Conservation (phyloP, 352 stramenopile genomes). For the Phytophthora litchii region DNA sequence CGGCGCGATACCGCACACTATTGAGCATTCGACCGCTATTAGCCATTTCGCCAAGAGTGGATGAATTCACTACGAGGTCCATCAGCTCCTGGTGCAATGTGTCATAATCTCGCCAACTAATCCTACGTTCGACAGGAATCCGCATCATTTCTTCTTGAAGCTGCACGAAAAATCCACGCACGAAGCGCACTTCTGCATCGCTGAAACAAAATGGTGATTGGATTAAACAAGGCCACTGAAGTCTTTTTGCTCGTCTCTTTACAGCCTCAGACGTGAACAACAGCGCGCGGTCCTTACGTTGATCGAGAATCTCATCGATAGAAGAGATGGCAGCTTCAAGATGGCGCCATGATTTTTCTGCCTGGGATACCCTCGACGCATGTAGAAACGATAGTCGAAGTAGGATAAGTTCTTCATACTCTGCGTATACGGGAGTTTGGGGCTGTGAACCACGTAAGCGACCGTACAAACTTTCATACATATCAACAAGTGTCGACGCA, state of each 20-base stretch:
- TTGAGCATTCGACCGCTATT: constrained; percentile 25
- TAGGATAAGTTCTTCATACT: constrained; percentile 62
- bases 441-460: constrained; percentile 45
- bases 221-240: constrained; percentile 38
- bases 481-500: constrained; percentile 37
- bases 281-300: constrained; percentile 18
- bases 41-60: constrained; percentile 11
- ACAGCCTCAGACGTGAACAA: neutral
- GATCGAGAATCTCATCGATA: constrained; percentile 41
- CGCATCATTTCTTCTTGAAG: constrained; percentile 40
- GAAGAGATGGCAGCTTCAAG: constrained; percentile 27
- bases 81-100: constrained; percentile 51
- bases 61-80: constrained; percentile 24
- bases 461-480: constrained; percentile 64
- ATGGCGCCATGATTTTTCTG: constrained; percentile 21
- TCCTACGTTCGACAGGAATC: constrained; percentile 29
- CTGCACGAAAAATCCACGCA: constrained; percentile 41
- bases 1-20: constrained; percentile 29
- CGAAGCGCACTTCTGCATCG: constrained; percentile 39
- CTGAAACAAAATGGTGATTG: constrained; percentile 39
- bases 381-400: constrained; percentile 63
- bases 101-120: constrained; percentile 55
- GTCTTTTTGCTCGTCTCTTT: constrained; percentile 29
- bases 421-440: constrained; percentile 33
- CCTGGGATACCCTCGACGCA: constrained; percentile 29